phyloP scores from a whole-genome alignment of 768 basidiomycete species.

The Calocybe gangraenosa region DNA sequence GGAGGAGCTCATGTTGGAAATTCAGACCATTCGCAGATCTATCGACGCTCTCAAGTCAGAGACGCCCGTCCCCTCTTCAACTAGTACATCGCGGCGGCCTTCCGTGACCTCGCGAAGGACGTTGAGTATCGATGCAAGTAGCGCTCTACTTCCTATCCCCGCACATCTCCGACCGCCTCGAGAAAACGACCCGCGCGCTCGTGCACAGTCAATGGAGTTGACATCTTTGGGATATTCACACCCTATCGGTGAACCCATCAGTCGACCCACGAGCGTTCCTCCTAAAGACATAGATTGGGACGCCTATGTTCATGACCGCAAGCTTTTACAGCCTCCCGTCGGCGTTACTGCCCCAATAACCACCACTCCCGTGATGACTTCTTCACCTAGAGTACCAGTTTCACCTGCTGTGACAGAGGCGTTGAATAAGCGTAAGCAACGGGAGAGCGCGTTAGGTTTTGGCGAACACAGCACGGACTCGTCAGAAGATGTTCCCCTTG shows the following conservation, averaged over 20 bases:
- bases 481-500: conserved; percentile 48
- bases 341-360: conserved; percentile 78
- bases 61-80: conserved; percentile 60
- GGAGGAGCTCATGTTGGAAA: conserved; percentile 70
- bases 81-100: conserved; percentile 57
- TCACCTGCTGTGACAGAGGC: conserved; percentile 76
- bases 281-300: conserved; percentile 83
- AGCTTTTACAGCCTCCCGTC: conserved; percentile 77
- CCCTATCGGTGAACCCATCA: conserved; percentile 49
- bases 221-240: conserved; percentile 40
- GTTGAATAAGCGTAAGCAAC: conserved; percentile 61
- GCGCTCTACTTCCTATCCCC: conserved; percentile 41
- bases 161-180: conserved; percentile 69
- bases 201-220: conserved; percentile 73
- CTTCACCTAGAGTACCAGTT: conserved; percentile 48
- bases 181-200: conserved; percentile 60
- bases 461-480: conserved; percentile 35
- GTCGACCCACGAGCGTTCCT: conserved; percentile 71
- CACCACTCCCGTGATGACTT: conserved; percentile 41
- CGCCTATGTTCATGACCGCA: conserved; percentile 78
- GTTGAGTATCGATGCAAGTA: conserved; percentile 61
- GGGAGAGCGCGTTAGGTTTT: conserved; percentile 62
- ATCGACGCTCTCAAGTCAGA: conserved; percentile 74
- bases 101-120: conserved; percentile 68
- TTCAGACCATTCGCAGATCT: conserved; percentile 73